Base-by-base conservation (phyloP, 345 rosid genomes). In the Heritiera fomes region DNA sequence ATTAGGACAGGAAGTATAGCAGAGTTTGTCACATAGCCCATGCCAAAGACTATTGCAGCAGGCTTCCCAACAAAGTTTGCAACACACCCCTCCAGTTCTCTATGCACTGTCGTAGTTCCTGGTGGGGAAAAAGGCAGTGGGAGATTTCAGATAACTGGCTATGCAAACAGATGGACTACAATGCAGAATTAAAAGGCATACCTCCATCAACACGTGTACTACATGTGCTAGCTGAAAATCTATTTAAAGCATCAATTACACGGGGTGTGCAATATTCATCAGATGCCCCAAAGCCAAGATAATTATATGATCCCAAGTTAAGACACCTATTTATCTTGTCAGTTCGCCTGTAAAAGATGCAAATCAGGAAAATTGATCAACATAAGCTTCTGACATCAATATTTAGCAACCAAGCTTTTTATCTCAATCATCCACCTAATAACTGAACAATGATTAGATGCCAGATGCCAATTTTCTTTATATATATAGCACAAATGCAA, bases 221-320 rank as follows among this genome's bases (percentile, higher is more conserved):
- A 61, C 98, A 94, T 20, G 98, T 96, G 79, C 98, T 91, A 0
- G 99, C 85, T 17, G 95, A 90, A 85, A 85, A 96, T 77, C 80
- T 88, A 83, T 87, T 91, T 78, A 96, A 82, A 14, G 94, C 78
- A 80, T 92, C 91, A 18, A 96, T 96, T 12, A 79, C 99, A 76
- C 97, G 94, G 38, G 97, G 98, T 0, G 97, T 96, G 80, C 98
- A 96, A 81, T 96, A 96, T 78, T 96, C 99, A 89, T 96, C 99
- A 6, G 90, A 86, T 13, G 98, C 94, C 63, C 97, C 97, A 84
- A 96, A 96, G 9, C 99, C 99, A 77, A 96, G 97, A 84, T 96
- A 96, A 75, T 96, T 96, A 88, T 96, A 96, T 5, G 98, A 94
- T 5, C 98, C 99, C 90, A 96, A 81, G 83, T 96, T 96, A 62